Evolutionary conservation across 495 filamentous ascomycete genomes (phyloP), one percentile per base, ranked within the genome.

Genomic region (Sabuloglossum arenarium): DNA sequence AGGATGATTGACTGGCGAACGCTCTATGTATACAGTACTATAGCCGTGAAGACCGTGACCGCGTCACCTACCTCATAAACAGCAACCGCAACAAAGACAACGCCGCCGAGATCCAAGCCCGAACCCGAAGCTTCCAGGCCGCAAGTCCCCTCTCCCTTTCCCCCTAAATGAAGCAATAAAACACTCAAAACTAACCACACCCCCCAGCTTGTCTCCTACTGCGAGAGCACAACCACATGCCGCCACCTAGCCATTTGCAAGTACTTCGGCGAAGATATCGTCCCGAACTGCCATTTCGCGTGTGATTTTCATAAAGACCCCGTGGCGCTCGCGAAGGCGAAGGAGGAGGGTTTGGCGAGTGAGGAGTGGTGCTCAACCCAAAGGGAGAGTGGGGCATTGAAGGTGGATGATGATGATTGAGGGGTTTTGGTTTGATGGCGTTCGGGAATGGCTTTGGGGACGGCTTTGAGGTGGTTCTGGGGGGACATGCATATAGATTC

Each of bases 301-400:
- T 97, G 90, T 64, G 90, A 97, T 69, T 84, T 79, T 67, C 87
- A 88, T 63, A 96, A 96, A 68, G 84, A 94, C 56, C 63, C 69
- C 3, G 65, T 64, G 25, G 77, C 65, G 1, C 65, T 97, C 60
- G 77, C 75, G 58, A 78, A 67, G 59, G 74, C 79, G 54, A 88
- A 85, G 65, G 63, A 70, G 55, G 70, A 62, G 31, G 79, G 78
- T 3, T 63, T 89, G 54, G 78, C 75, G 31, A 80, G 73, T 63
- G 84, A 86, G 64, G 83, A 87, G 67, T 86, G 75, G 75, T 54
- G 47, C 24, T 51, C 16, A 29, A 51, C 47, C 5, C 47, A 51
- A 10, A 21, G 47, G 25, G 47, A 27, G 11, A 51, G 28, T 23
- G 47, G 23, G 23, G 25, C 47, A 6, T 43, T 43, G 19, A 23